These are phyloP conservation scores for Cephalotrichum gorgonifer DNA, from an alignment of 2,329 filamentous ascomycete species.

Conservation along the genomic window DNA sequence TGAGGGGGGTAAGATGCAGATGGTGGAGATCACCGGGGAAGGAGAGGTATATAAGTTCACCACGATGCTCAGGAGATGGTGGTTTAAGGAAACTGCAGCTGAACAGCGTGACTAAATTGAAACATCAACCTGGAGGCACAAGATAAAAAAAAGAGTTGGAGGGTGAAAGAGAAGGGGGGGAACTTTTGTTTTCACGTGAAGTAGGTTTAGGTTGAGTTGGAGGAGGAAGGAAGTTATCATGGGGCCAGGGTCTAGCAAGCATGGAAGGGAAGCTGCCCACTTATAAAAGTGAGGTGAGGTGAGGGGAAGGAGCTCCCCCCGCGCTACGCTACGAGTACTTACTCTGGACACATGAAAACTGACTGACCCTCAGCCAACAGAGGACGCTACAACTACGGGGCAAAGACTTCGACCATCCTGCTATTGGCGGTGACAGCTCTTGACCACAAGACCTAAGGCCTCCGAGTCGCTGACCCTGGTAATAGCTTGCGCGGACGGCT, in stretches of 20 bases:
- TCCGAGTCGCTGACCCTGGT: too few relatives aligned
- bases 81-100: not conserved
- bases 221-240: not conserved
- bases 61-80: not conserved
- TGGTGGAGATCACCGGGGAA: not conserved
- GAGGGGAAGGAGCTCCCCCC: not conserved
- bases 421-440: too few relatives aligned
- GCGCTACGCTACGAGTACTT: too few relatives aligned
- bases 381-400: too few relatives aligned
- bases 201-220: not conserved
- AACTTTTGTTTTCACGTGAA: not conserved
- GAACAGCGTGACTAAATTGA: too few relatives aligned
- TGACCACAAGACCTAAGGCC: too few relatives aligned
- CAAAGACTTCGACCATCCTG: too few relatives aligned
- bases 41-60: not conserved
- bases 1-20: not conserved
- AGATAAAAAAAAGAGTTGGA: not conserved
- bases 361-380: not conserved
- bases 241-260: not conserved
- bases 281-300: not conserved
- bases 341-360: not conserved
- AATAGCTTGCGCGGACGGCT: too few relatives aligned
- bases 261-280: not conserved
- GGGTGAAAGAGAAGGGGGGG: not conserved
- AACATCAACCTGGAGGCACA: too few relatives aligned